These are phyloP conservation scores for Solanum habrochaites DNA, from an alignment of 257 asterid species.

Conservation along the genomic window DNA sequence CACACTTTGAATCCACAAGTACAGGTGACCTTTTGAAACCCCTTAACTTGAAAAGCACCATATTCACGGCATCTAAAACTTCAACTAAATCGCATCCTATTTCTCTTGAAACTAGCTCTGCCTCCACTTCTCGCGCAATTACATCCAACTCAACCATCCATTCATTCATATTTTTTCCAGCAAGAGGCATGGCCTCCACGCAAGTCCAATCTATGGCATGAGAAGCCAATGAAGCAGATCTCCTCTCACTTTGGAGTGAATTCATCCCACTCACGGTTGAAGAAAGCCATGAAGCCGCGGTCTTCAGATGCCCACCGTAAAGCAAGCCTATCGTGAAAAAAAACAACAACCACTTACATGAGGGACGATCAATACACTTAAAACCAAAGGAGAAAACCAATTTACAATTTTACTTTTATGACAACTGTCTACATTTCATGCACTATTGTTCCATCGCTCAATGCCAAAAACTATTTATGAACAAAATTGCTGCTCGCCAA, in stretches of 20 bases:
- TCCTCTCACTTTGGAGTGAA: constrained; percentile 51
- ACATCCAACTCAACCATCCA: constrained; percentile 75
- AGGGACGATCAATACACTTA: not conserved
- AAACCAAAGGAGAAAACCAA: not conserved
- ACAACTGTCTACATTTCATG: not conserved
- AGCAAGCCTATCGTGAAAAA: constrained; percentile 46
- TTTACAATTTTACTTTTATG: not conserved
- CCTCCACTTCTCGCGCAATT: constrained; percentile 84
- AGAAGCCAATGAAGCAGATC: constrained; percentile 12
- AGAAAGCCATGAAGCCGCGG: constrained; percentile 59
- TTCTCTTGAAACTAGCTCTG: constrained; percentile 70
- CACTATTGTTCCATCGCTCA: not conserved
- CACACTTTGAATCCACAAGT: constrained; percentile 64
- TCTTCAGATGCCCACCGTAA: constrained; percentile 79
- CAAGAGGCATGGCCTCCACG: constrained; percentile 63
- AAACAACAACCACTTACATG: not conserved
- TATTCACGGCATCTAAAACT: constrained; percentile 81
- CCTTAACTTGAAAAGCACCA: constrained; percentile 60
- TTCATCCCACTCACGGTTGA: constrained; percentile 58
- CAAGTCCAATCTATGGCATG: constrained; percentile 34
- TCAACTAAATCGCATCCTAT: constrained; percentile 71
- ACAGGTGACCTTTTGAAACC: constrained; percentile 75
- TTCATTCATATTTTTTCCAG: constrained; percentile 55
- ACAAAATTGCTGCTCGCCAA: not conserved
- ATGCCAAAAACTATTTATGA: not conserved